Conservation (phyloP, 441 rosid genomes). For the Erysimum pusillum region DNA sequence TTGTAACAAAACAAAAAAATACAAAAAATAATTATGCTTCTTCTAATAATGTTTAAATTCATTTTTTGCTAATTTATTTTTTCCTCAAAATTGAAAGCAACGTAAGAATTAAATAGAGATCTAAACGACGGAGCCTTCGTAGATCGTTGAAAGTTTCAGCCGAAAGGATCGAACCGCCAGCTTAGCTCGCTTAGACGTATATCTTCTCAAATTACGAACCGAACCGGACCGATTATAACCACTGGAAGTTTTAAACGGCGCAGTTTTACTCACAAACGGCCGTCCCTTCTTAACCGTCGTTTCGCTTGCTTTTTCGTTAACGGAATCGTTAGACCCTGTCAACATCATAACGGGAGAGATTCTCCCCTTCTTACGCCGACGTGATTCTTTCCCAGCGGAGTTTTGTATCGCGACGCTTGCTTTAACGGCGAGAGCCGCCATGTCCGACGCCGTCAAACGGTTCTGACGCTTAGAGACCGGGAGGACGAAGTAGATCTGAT, state of each 20-base stretch:
- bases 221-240: slow-evolving; percentile 60
- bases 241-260: slow-evolving; percentile 17
- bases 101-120: background rate
- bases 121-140: slow-evolving; percentile 66
- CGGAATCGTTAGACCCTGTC: slow-evolving; percentile 30
- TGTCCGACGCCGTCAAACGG: slow-evolving; percentile 66
- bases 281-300: slow-evolving; percentile 26
- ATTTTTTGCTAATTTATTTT: background rate
- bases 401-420: slow-evolving; percentile 70
- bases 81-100: slow-evolving; percentile 15
- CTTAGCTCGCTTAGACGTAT: slow-evolving; percentile 60
- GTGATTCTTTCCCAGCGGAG: slow-evolving; percentile 52
- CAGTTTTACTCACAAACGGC: slow-evolving; percentile 19
- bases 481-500: slow-evolving; percentile 72
- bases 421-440: slow-evolving; percentile 84
- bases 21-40: slow-evolving; percentile 13
- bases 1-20: slow-evolving; percentile 12
- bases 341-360: slow-evolving; percentile 50
- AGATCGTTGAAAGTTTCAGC: slow-evolving; percentile 63
- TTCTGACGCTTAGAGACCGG: slow-evolving; percentile 60
- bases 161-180: slow-evolving; percentile 69
- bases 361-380: slow-evolving; percentile 33
- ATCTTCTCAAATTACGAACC: slow-evolving; percentile 55
- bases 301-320: slow-evolving; percentile 7
- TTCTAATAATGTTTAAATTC: background rate